Base-by-base conservation (phyloP, 208 protist genomes). In the Leptomonas seymouri region DNA sequence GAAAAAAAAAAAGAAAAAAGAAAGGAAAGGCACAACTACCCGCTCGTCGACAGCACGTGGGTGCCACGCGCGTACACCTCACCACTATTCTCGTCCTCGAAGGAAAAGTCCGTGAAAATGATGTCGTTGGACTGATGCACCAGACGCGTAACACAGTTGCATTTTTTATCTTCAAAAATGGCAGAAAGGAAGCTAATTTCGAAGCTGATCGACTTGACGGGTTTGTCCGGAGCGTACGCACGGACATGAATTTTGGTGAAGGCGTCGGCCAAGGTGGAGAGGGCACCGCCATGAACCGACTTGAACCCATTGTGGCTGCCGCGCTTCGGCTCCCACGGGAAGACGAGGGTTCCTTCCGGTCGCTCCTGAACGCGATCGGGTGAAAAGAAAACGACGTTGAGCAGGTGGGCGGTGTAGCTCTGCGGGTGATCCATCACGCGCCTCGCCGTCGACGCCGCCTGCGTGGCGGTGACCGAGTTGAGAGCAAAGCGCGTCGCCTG, bases 271-370 rank as follows among this genome's bases (percentile, higher is more conserved):
- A 96, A 67, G 20, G 85, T 92, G n/a, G 91, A 84, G 31, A 96
- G 75, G 2, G 89, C 81, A n/a, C 91, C 91, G 41, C 91, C 91
- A 62, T 96, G 91, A 0, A 92, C 82, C n/a, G 89, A 90, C 36
- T 81, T 82, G 71, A 96, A 89, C 14, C 85, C 85, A 74, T 96
- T 96, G 34, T 89, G 64, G 25, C 78, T 67, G 30, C 60, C 80
- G 16, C 65, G 67, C 27, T 68, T 82, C 16, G 81, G 80, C 12
- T 56, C 30, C 88, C 86, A 96, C 27, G 86, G 80, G 51, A 96
- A 96, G 21, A 74, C 69, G 3, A 96, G 76, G 39, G 69, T 63
- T 15, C 74, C 83, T 6, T 80, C 71, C 15, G 80, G 59, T 25
- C 70, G 62, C 56, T 82, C 78, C 28, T 59, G 41, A 20, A 94